Evolutionary conservation across 257 asterid genomes (phyloP), one percentile per base, ranked within the genome.

Genomic region (Knoxia roxburghii): DNA sequence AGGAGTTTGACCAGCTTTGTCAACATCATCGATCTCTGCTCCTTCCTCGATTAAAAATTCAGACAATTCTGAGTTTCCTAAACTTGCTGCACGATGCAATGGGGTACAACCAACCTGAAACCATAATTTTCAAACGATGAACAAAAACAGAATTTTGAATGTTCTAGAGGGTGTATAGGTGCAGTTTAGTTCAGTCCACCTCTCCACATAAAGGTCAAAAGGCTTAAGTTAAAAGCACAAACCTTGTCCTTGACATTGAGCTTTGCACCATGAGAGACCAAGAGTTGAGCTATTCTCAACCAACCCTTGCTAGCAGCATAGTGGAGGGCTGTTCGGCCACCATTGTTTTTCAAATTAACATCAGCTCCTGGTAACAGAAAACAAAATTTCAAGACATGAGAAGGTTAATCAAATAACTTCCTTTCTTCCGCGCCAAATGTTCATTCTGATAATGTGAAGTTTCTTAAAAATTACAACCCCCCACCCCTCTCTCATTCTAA

Each of bases 71-170:
- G 79, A 72, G 67, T 87, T 80, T 68, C 97, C 99, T 2, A 89
- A 83, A 84, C 97, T 90, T 57, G 99, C 97, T 77, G 99, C 97
- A 58, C 99, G 97, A 70, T 94, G 97, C 89, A 94, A 83, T 33
- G 99, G 96, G 60, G 96, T 86, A 82, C 95, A 88, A 56, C 99
- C 99, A 14, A 90, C 84, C 97, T 93, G 75, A 75, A 81, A 10
- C 68, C 64, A 35, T 46, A 46, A 67, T 40, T 24, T 17, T 68
- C 56, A 53, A 66, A 62, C 18, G 65, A 73, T 43, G 54, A 63
- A 35, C 69, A 72, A 46, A 30, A 50, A 54, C 58, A 76, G 2
- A 70, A 32, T 68, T 59, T 52, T 37, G 60, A 56, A 52, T 11
- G 13, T 67, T 65, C 40, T 15, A 61, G 40, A 63, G 68, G 15